Conservation (phyloP, 1,284 basidiomycete species). For the Fomitopsis betulina region DNA sequence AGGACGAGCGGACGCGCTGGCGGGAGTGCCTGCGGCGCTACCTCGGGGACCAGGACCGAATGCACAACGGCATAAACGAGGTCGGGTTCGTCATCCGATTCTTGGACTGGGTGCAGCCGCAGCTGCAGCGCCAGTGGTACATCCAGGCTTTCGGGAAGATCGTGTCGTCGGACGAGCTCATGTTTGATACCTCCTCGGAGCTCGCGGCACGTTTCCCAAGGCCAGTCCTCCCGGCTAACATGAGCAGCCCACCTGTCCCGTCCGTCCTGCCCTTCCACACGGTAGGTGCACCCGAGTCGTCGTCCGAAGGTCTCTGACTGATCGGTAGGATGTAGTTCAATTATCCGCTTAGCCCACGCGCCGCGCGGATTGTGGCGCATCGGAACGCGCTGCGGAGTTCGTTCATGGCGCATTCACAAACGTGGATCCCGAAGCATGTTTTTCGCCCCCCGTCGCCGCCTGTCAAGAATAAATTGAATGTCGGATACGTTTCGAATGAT, state of each 20-base stretch:
- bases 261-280: constrained; percentile 59
- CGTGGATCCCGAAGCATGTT: constrained; percentile 44
- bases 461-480: constrained; percentile 38
- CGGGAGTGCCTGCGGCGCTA: constrained; percentile 32
- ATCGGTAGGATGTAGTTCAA: constrained; percentile 38
- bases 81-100: constrained; percentile 51
- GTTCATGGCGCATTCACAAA: constrained; percentile 41
- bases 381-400: constrained; percentile 54
- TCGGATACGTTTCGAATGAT: constrained; percentile 60
- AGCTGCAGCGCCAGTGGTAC: constrained; percentile 50
- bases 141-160: constrained; percentile 35
- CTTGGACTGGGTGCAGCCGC: constrained; percentile 44
- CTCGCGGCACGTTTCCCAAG: constrained; percentile 14
- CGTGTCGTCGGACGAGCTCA: constrained; percentile 16
- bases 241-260: constrained; percentile 41
- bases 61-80: constrained; percentile 35
- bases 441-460: constrained; percentile 51
- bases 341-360: constrained; percentile 45
- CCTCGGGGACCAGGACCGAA: constrained; percentile 27
- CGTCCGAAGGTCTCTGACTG: neutral
- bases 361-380: constrained; percentile 53
- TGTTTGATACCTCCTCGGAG: constrained; percentile 2
- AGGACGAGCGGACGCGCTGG: constrained; percentile 34
- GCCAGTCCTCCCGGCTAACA: constrained; percentile 29
- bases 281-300: constrained; percentile 24